These are phyloP conservation scores for Lenzites betulinus DNA, from an alignment of 768 basidiomycete species.

Conservation along the genomic window DNA sequence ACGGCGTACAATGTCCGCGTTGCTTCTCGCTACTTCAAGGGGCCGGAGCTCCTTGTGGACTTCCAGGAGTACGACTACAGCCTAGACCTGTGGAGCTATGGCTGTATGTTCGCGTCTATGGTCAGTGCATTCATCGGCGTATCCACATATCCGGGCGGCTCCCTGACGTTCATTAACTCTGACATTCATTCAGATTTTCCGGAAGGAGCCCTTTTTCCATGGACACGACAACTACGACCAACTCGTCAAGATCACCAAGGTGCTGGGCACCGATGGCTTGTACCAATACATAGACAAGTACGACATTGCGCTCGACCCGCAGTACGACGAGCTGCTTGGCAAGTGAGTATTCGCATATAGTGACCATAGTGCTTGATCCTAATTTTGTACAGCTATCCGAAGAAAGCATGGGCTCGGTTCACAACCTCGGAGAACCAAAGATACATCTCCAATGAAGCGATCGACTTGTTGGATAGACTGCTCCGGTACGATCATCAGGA, in stretches of 20 bases:
- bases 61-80: conserved; percentile 99
- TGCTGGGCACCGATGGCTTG: conserved; percentile 93
- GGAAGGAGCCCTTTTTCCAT: conserved; percentile 99
- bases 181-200: conserved; percentile 76
- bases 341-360: conserved; percentile 47
- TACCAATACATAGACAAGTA: conserved; percentile 94
- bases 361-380: conserved; percentile 6
- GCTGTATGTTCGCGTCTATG: conserved; percentile 99
- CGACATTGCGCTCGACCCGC: conserved; percentile 92
- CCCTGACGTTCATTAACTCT: too few species aligned
- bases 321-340: conserved; percentile 93
- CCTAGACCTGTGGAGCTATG: conserved; percentile 98
- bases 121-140: conserved; percentile 44
- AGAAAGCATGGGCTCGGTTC: conserved; percentile 95
- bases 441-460: conserved; percentile 95
- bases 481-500: conserved; percentile 98
- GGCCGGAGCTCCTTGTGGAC: conserved; percentile 93
- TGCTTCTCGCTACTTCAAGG: conserved; percentile 97
- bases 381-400: conserved; percentile 63
- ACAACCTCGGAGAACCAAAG: conserved; percentile 95
- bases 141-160: neutral
- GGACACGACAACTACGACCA: conserved; percentile 99
- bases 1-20: conserved; percentile 99
- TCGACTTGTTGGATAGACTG: conserved; percentile 94
- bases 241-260: conserved; percentile 96